Conservation (phyloP, 371 early-diverging fungal genomes). For the Mucor sp. region DNA sequence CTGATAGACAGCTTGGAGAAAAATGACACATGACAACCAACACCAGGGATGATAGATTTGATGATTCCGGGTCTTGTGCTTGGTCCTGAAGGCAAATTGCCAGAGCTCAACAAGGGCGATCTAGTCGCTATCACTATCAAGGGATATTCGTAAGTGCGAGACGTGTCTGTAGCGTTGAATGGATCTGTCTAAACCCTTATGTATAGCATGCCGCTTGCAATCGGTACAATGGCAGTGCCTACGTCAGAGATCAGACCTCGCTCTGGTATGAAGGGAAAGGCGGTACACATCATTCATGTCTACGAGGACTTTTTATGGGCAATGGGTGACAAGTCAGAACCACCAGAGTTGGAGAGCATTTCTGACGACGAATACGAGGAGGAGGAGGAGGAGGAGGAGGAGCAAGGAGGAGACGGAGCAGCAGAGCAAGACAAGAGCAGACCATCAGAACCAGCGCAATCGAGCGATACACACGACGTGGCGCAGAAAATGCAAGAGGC, state of each 20-base stretch:
- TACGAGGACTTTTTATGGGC: conserved; percentile 71
- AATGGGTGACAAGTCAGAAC: conserved; percentile 61
- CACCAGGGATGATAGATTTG: conserved; percentile 35
- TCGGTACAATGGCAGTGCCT: conserved; percentile 60
- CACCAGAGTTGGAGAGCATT: conserved; percentile 46
- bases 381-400: conserved; percentile 25
- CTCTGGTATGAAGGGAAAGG: conserved; percentile 71
- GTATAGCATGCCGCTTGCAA: conserved; percentile 53
- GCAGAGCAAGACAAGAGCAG: not conserved
- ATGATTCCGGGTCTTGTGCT: conserved; percentile 68
- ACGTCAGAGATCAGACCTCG: conserved; percentile 50
- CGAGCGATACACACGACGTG: not conserved
- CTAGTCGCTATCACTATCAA: conserved; percentile 58
- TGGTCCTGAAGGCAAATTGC: conserved; percentile 44
- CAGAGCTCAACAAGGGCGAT: conserved; percentile 48
- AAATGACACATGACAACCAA: too few relatives aligned
- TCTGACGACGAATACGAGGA: conserved; percentile 34
- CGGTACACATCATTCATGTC: conserved; percentile 68
- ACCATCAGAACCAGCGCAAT: not conserved
- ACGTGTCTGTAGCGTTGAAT: not conserved
- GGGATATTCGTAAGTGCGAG: conserved; percentile 46
- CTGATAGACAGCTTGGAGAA: not conserved
- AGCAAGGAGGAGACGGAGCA: not conserved
- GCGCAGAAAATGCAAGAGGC: not conserved
- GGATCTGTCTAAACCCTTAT: not conserved